A percentile compares a stretch with the other conserved stretches of the same genome.
Conservation (phyloP, 1,139 yeast species). For the Yamadazyma buinensis region DNA sequence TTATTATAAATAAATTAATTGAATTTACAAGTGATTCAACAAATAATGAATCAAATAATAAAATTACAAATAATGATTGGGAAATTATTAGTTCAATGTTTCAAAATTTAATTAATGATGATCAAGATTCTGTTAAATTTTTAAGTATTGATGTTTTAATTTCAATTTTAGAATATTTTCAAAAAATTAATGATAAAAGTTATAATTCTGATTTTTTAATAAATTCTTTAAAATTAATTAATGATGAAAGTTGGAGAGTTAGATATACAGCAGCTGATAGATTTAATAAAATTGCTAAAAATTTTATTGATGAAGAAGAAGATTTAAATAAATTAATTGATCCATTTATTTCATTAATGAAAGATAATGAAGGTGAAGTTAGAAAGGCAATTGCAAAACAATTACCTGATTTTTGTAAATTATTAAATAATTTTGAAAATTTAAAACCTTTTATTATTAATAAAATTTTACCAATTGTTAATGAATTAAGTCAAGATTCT, state of each 20-base stretch:
- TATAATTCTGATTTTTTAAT: conserved; percentile 61
- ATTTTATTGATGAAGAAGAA: conserved; percentile 53
- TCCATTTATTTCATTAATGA: conserved; percentile 72
- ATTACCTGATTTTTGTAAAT: conserved; percentile 71
- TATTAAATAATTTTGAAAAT: conserved; percentile 41
- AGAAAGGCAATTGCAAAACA: conserved; percentile 93
- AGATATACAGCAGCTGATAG: conserved; percentile 96
- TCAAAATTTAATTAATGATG: conserved; percentile 73
- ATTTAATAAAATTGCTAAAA: conserved; percentile 69
- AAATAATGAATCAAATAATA: conserved; percentile 19
- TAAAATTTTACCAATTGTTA: conserved; percentile 80
- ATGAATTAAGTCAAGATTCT: conserved; percentile 82
- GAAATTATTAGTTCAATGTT: conserved; percentile 78
- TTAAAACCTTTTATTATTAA: conserved; percentile 55
- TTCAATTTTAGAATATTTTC: conserved; percentile 63
- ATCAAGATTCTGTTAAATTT: conserved; percentile 93
- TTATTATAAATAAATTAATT: conserved; percentile 58
- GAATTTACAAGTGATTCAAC: conserved; percentile 14
- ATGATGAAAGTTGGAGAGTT: conserved; percentile 97
- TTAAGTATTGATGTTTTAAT: conserved; percentile 84
- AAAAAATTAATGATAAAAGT: conserved; percentile 49
- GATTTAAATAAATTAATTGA: conserved; percentile 58
- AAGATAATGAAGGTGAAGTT: conserved; percentile 95
- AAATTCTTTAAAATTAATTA: conserved; percentile 59
- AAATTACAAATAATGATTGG: conserved; percentile 54